Conservation (phyloP, 2,329 filamentous ascomycete genomes). For the Fusarium tuaranense region DNA sequence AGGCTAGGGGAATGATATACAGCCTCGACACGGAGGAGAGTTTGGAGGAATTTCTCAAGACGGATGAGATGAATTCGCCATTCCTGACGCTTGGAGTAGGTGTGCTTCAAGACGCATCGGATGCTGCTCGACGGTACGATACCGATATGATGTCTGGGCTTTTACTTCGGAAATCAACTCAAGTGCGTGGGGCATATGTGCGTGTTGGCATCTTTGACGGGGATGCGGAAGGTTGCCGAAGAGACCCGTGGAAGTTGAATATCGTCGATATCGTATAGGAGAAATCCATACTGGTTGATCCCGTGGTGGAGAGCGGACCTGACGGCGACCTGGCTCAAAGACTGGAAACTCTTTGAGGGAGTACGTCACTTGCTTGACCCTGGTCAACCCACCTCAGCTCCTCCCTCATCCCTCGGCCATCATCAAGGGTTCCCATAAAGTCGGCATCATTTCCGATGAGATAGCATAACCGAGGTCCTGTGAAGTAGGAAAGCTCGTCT, state of each 20-base stretch:
- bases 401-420: background rate
- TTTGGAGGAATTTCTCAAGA: background rate
- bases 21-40: background rate
- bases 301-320: background rate
- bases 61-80: background rate
- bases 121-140: background rate
- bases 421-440: background rate
- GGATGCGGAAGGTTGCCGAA: background rate
- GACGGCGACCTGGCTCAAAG: background rate
- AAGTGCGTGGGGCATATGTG: background rate
- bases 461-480: background rate
- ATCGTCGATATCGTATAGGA: background rate
- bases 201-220: background rate
- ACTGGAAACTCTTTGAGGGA: background rate
- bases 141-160: background rate
- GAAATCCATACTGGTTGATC: background rate
- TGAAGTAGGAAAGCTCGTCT: background rate
- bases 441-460: background rate
- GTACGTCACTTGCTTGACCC: background rate
- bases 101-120: background rate
- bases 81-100: background rate
- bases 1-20: background rate
- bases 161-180: background rate
- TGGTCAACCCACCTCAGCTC: background rate
- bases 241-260: background rate